phyloP scores from a whole-genome alignment of 306 rosid species.

The Cicer pinnatifidum region DNA sequence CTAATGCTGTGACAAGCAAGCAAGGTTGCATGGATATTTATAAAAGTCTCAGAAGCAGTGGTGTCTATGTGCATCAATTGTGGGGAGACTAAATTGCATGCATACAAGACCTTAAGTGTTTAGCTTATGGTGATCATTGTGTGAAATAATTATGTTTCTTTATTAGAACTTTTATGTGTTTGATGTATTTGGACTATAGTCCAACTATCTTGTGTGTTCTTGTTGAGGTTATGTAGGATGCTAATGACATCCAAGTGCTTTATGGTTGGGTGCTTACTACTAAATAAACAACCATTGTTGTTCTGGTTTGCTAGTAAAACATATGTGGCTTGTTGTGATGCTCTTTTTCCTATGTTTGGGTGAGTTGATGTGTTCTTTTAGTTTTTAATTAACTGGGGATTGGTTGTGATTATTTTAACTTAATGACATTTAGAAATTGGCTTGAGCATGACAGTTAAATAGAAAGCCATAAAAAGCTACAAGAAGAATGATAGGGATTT shows the following conservation, averaged over 20 bases:
- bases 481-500: not conserved
- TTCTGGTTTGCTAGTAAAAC: constrained; percentile 40
- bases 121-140: constrained; percentile 38
- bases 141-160: constrained; percentile 6
- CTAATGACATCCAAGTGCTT: constrained; percentile 39
- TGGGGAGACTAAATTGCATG: constrained; percentile 59
- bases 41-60: constrained; percentile 72
- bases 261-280: constrained; percentile 57
- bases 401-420: constrained; percentile 1
- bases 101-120: constrained; percentile 5
- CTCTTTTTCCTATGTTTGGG: not conserved
- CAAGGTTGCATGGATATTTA: constrained; percentile 70
- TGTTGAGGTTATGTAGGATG: constrained; percentile 40
- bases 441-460: not conserved
- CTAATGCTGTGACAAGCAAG: constrained; percentile 39
- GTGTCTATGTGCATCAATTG: constrained; percentile 94
- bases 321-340: constrained; percentile 18
- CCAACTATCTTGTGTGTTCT: constrained; percentile 33
- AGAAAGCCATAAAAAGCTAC: not conserved
- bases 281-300: constrained; percentile 68
- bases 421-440: constrained; percentile 1
- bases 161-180: constrained; percentile 30
- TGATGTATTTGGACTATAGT: constrained; percentile 42
- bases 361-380: not conserved
- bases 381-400: not conserved